Evolutionary conservation across 768 basidiomycete species (phyloP), one percentile per base, ranked within the genome.

Genomic region (Boletus sp.): DNA sequence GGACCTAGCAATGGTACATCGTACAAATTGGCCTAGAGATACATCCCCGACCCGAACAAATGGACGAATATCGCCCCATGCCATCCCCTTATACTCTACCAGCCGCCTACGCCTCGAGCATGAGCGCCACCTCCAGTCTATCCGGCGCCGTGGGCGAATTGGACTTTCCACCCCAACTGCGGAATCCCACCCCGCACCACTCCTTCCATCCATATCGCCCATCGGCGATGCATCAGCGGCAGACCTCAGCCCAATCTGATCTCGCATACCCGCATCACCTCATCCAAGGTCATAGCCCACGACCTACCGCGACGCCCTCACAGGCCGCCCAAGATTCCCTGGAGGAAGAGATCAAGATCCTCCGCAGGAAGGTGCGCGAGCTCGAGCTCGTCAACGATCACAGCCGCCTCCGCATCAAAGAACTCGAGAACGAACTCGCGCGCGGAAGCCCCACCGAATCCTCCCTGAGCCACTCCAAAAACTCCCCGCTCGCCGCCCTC

Each of bases 111-210:
- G 64, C 78, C 64, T 79, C 83, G 0, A 73, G 67, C 66, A 78
- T 78, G 48, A 81, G 77, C 52, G 62, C 71, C 9, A 71, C 76
- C 1, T 80, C 78, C 41, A 78, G 76, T 60, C 73, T 90, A 55
- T 82, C 81, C 29, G 85, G 84, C 55, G 86, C 87, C 28, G 82
- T 89, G 71, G 84, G 83, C 49, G 83, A 85, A 49, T 57, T 76
- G 29, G 72, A 76, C 69, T 66, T 78, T 39, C 73, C 73, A 14
- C 72, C 73, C 9, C 75, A 73, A 30, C 64, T 63, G 30, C 57
- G 67, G 49, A 73, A 67, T 60, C 67, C 57, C 58, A 62, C 55
- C 62, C 72, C 55, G 56, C 71, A 52, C 59, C 72, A 62, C 11
- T 53, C 65, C 2, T 67, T 60, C 52, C 65, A 68, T 44, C 71